These are phyloP conservation scores for Candida sp. DNA, from an alignment of 1,139 yeast species.

Conservation along the genomic window DNA sequence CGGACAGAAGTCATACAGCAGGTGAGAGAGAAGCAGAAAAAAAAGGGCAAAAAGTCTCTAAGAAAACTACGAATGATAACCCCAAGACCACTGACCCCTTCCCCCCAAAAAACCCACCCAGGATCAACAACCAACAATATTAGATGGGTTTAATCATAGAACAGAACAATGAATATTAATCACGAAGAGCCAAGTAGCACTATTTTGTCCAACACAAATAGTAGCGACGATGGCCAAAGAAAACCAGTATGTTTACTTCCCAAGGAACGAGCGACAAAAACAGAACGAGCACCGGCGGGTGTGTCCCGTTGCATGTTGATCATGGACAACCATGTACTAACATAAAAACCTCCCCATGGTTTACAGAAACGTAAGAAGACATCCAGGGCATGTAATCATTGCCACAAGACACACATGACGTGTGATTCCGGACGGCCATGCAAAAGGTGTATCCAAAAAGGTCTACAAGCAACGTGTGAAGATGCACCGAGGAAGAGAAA, in stretches of 20 bases:
- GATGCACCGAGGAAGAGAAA: slow-evolving; percentile 92
- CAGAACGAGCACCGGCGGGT: not conserved
- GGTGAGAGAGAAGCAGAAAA: not conserved
- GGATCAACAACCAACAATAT: not conserved
- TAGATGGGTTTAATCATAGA: not conserved
- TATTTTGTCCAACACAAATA: not conserved
- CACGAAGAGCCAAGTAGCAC: not conserved
- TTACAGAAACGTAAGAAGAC: slow-evolving; percentile 58
- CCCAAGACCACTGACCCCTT: not conserved
- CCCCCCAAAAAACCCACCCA: not conserved
- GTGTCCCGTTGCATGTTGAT: too few species aligned
- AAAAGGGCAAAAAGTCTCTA: too few species aligned
- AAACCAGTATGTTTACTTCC: not conserved
- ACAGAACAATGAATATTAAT: not conserved
- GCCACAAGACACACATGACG: slow-evolving; percentile 87
- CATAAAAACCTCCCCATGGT: not conserved
- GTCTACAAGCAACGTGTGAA: slow-evolving; percentile 72
- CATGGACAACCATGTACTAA: slow-evolving; percentile 3
- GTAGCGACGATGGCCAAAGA: not conserved
- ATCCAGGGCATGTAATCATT: slow-evolving; percentile 83
- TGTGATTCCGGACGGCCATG: slow-evolving; percentile 89
- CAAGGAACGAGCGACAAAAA: not conserved
- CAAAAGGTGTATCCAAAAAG: slow-evolving; percentile 72
- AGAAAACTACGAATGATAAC: not conserved
- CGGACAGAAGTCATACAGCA: not conserved